These are phyloP conservation scores for Diaporthe velutina DNA, from an alignment of 2,329 filamentous ascomycete species.

Conservation along the genomic window DNA sequence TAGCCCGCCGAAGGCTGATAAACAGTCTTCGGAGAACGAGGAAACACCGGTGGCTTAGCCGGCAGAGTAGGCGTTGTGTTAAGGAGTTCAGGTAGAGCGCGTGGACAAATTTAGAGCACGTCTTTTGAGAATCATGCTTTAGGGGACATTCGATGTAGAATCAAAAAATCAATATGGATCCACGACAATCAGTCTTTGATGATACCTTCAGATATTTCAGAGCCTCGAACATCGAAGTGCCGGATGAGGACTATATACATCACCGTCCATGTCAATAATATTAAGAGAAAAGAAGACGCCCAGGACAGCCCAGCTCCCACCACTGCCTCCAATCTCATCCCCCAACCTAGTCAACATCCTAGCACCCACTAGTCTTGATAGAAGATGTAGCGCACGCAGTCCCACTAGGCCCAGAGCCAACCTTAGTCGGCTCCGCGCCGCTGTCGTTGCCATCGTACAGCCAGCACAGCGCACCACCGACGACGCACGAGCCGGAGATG, in stretches of 20 bases:
- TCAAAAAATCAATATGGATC: not conserved
- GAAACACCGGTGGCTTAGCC: conserved; percentile 12
- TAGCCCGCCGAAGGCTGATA: conserved; percentile 37
- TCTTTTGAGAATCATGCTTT: too few species aligned
- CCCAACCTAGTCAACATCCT: not conserved
- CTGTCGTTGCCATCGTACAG: conserved; percentile 41
- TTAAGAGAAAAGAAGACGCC: not conserved
- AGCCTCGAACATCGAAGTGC: not conserved
- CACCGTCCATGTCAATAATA: not conserved
- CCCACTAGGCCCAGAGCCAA: conserved; percentile 42
- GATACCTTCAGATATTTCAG: too few species aligned
- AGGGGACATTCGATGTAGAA: too few species aligned
- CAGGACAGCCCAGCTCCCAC: too few species aligned
- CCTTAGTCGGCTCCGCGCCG: conserved; percentile 44
- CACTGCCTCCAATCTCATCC: not conserved
- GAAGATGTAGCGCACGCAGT: conserved; percentile 40
- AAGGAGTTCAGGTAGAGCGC: not conserved
- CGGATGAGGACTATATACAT: not conserved
- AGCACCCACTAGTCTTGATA: conserved; percentile 46
- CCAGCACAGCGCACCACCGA: conserved; percentile 37
- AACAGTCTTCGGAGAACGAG: conserved; percentile 32
- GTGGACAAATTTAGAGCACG: too few species aligned
- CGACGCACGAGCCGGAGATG: conserved; percentile 43
- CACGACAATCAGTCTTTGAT: too few species aligned
- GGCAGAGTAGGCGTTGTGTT: not conserved